Percentiles rank a stretch among this genome's conserved stretches.
Conservation (phyloP, 106 monocot genomes). For the Platanthera guangdongensis region DNA sequence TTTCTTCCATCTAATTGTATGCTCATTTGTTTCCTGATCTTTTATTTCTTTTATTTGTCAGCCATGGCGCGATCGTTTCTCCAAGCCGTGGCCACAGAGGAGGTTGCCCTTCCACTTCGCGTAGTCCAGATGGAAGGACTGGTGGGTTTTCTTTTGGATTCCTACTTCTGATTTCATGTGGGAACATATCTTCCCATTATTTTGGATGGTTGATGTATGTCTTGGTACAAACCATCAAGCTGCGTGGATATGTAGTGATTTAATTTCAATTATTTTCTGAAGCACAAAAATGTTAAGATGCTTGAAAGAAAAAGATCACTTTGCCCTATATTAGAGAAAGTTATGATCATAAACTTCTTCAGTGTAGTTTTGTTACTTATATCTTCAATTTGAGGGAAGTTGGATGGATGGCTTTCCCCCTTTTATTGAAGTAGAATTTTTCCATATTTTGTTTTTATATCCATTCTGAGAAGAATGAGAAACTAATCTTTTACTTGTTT, state of each 20-base stretch:
- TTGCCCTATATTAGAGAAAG: not conserved
- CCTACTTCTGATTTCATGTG: not conserved
- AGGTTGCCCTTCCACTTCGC: slow-evolving; percentile 55
- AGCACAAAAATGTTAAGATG: not conserved
- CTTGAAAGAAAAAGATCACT: not conserved
- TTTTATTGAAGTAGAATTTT: not conserved
- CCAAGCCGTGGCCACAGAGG: slow-evolving; percentile 75
- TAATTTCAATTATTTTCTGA: not conserved
- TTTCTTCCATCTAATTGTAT: not conserved
- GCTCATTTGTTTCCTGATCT: slow-evolving; percentile 3
- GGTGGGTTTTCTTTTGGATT: slow-evolving; percentile 24
- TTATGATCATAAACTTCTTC: not conserved
- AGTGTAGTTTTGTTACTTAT: not conserved
- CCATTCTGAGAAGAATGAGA: not conserved
- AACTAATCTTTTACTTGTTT: not conserved
- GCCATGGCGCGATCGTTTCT: slow-evolving; percentile 77
- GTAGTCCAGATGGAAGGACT: slow-evolving; percentile 96
- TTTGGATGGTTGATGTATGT: not conserved
- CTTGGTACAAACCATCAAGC: not conserved
- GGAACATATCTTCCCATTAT: not conserved
- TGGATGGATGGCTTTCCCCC: not conserved
- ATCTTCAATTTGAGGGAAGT: not conserved
- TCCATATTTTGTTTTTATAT: not conserved
- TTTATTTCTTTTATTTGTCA: slow-evolving; percentile 20
- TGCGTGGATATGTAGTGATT: not conserved